Evolutionary conservation across 2,329 filamentous ascomycete species (phyloP).

Genomic region (Colletotrichum agaves): DNA sequence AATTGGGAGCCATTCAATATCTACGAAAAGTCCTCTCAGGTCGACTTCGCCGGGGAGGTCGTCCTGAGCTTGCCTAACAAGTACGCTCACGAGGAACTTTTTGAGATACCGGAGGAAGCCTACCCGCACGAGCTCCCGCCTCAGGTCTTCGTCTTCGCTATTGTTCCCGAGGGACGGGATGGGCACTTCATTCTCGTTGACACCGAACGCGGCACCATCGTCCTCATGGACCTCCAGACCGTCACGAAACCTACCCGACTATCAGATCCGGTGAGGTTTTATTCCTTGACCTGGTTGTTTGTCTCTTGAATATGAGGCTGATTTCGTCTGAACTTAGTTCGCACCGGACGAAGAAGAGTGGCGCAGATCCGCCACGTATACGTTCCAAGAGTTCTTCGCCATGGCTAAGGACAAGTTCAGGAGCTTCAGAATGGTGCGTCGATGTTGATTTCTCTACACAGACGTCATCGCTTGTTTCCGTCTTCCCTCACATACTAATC

Average conservation of each 20-base stretch:
- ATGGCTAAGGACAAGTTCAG: constrained; percentile 20
- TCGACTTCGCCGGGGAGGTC: neutral
- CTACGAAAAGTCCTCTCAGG: neutral
- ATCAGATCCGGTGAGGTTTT: constrained; percentile 2
- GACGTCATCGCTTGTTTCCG: neutral
- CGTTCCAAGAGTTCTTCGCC: constrained; percentile 9
- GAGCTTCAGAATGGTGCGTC: constrained; percentile 6
- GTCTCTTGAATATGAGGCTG: neutral
- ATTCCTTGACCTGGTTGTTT: neutral
- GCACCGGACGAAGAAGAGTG: constrained; percentile 19
- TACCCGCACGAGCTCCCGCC: constrained; percentile 5
- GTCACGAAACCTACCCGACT: neutral
- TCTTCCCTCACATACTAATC: neutral
- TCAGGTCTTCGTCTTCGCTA: constrained; percentile 8
- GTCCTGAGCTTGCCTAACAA: neutral
- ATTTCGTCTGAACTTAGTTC: neutral
- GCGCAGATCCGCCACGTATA: constrained; percentile 11
- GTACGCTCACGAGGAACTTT: constrained; percentile 5
- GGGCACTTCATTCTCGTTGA: constrained; percentile 14
- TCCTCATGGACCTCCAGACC: constrained; percentile 5
- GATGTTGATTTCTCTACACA: neutral
- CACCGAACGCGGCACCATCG: constrained; percentile 15
- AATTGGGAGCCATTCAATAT: neutral
- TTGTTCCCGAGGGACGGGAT: neutral
- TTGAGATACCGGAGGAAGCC: neutral